A percentile compares a stretch with the other conserved stretches of the same genome.
phyloP scores from a whole-genome alignment of 305 asterid genomes.

The Solanum hybrid region DNA sequence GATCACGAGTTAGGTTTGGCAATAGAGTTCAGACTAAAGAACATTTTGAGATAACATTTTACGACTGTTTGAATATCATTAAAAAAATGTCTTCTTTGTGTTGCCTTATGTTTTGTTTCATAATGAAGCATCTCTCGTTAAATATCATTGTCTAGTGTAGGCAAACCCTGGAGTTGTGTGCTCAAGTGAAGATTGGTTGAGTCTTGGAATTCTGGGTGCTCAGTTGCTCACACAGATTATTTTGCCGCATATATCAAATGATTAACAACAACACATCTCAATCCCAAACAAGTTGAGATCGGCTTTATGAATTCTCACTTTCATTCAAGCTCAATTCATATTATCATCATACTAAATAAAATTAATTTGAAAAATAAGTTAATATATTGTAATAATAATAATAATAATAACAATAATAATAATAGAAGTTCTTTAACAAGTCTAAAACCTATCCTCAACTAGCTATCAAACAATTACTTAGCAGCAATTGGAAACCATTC shows the following conservation, averaged over 20 bases:
- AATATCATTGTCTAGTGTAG: not conserved
- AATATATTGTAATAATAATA: not conserved
- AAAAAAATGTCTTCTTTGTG: not conserved
- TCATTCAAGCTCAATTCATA: not conserved
- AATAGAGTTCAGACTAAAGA: not conserved
- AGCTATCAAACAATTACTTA: not conserved
- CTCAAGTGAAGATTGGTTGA: not conserved
- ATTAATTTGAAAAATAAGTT: not conserved
- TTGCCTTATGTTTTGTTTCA: not conserved
- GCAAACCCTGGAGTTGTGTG: not conserved
- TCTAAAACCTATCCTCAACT: not conserved
- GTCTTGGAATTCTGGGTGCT: not conserved
- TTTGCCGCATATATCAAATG: not conserved
- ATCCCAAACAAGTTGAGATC: not conserved
- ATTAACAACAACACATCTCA: not conserved
- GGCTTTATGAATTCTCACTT: not conserved
- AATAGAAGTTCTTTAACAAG: not conserved
- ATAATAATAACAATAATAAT: not conserved
- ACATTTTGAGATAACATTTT: not conserved
- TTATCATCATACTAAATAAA: not conserved
- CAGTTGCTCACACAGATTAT: not conserved
- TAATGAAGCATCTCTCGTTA: not conserved
- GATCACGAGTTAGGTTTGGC: not conserved
- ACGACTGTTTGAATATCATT: not conserved
- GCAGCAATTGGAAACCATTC: not conserved